These are phyloP conservation scores for Claviceps humidiphila DNA, from an alignment of 2,329 filamentous ascomycete genomes.

Conservation along the genomic window DNA sequence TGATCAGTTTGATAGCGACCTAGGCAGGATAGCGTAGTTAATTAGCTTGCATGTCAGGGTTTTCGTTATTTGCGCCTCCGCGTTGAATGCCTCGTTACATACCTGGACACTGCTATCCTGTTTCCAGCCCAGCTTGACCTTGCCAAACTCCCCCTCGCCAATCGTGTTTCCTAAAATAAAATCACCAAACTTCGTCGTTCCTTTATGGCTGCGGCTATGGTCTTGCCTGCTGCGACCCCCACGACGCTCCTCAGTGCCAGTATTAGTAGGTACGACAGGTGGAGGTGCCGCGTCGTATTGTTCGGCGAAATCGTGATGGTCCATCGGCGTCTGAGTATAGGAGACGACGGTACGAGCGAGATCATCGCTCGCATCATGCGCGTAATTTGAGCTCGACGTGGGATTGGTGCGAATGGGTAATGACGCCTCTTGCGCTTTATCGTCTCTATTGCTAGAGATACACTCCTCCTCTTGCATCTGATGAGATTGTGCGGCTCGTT, in stretches of 20 bases:
- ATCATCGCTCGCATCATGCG: conserved; percentile 66
- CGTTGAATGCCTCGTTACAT: conserved; percentile 10
- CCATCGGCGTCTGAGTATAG: conserved; percentile 18
- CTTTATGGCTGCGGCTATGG: conserved; percentile 43
- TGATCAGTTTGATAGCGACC: conserved; percentile 96
- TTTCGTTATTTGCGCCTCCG: neutral
- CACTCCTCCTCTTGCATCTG: conserved; percentile 25
- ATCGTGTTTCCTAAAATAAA: conserved; percentile 94
- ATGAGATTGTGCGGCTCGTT: conserved; percentile 15
- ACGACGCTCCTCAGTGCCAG: conserved; percentile 33
- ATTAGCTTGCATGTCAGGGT: neutral
- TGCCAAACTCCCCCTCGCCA: conserved; percentile 95
- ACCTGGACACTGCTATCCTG: conserved; percentile 80
- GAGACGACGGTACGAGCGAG: conserved; percentile 60
- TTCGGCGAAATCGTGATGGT: conserved; percentile 14
- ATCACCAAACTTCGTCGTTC: conserved; percentile 74
- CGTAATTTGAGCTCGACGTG: conserved; percentile 38
- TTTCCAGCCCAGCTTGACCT: conserved; percentile 98
- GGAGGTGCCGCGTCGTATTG: conserved; percentile 32
- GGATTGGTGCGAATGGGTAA: conserved; percentile 33
- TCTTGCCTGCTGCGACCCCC: conserved; percentile 46
- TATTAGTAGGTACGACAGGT: conserved; percentile 29
- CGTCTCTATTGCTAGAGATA: conserved; percentile 26
- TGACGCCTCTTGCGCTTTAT: conserved; percentile 22
- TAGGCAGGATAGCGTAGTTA: conserved; percentile 22